These are phyloP conservation scores for Talaromyces sp. DNA, from an alignment of 2,329 filamentous ascomycete species.

Conservation along the genomic window DNA sequence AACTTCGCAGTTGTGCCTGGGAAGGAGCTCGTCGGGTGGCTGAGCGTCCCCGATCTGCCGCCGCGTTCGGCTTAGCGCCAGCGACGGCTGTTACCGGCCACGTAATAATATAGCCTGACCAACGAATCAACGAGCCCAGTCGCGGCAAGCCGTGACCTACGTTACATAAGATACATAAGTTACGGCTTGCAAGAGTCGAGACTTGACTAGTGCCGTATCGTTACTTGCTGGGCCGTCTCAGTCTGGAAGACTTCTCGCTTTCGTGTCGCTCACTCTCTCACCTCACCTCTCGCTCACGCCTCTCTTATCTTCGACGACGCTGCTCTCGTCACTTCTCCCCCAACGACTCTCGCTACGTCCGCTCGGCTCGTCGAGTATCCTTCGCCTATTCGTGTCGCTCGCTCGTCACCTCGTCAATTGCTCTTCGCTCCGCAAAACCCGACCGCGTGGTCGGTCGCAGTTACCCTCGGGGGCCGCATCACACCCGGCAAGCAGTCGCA, in stretches of 20 bases:
- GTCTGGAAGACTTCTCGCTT: neutral
- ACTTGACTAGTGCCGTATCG: neutral
- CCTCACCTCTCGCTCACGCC: neutral
- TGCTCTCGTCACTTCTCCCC: neutral
- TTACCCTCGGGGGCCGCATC: conserved; percentile 1
- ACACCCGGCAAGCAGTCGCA: neutral
- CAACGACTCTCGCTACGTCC: neutral
- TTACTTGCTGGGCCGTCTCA: neutral
- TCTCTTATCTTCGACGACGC: neutral
- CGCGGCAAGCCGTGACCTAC: neutral
- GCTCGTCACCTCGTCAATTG: neutral
- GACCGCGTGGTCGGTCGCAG: conserved; percentile 4
- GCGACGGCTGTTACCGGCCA: neutral
- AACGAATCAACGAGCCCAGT: neutral
- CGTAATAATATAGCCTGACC: neutral
- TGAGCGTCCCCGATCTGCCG: neutral
- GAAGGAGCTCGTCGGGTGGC: neutral
- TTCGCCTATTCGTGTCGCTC: neutral
- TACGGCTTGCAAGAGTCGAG: neutral
- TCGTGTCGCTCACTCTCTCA: neutral
- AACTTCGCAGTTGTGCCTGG: neutral
- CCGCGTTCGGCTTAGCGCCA: neutral
- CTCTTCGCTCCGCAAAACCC: neutral
- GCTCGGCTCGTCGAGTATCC: neutral
- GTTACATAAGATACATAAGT: neutral